These are phyloP conservation scores for Candida tropicalis DNA, from an alignment of 1,139 yeast species.

Conservation along the genomic window DNA sequence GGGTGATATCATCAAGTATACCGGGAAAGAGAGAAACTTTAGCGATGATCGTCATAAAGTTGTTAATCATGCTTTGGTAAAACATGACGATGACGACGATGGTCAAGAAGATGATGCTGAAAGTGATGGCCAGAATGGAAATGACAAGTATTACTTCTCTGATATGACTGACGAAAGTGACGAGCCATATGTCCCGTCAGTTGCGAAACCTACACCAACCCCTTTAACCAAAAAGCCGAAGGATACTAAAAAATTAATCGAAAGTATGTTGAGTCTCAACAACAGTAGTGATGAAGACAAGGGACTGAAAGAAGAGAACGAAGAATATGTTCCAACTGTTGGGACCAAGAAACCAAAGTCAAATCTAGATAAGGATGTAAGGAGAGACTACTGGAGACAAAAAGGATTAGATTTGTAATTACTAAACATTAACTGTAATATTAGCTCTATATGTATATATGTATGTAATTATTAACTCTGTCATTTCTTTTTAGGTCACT, in stretches of 20 bases:
- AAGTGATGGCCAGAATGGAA: slow-evolving; percentile 37
- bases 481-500: background rate
- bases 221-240: slow-evolving; percentile 17
- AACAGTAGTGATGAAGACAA: slow-evolving; percentile 22
- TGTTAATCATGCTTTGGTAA: slow-evolving; percentile 57
- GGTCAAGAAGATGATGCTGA: slow-evolving; percentile 23
- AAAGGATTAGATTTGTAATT: slow-evolving; percentile 41
- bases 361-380: slow-evolving; percentile 36
- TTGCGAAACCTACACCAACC: slow-evolving; percentile 10
- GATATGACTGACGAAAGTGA: slow-evolving; percentile 48
- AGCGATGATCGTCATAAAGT: slow-evolving; percentile 73
- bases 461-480: background rate
- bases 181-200: slow-evolving; percentile 17
- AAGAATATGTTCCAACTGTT: slow-evolving; percentile 11
- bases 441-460: background rate
- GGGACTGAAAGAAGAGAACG: slow-evolving; percentile 16
- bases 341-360: slow-evolving; percentile 20
- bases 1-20: slow-evolving; percentile 78
- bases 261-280: slow-evolving; percentile 28
- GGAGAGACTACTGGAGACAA: slow-evolving; percentile 47
- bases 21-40: slow-evolving; percentile 78
- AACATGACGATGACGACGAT: slow-evolving; percentile 25
- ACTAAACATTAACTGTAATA: background rate
- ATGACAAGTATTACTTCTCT: slow-evolving; percentile 35
- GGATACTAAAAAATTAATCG: slow-evolving; percentile 27